Base-by-base conservation (phyloP, 306 rosid genomes). In the Comarum palustre region DNA sequence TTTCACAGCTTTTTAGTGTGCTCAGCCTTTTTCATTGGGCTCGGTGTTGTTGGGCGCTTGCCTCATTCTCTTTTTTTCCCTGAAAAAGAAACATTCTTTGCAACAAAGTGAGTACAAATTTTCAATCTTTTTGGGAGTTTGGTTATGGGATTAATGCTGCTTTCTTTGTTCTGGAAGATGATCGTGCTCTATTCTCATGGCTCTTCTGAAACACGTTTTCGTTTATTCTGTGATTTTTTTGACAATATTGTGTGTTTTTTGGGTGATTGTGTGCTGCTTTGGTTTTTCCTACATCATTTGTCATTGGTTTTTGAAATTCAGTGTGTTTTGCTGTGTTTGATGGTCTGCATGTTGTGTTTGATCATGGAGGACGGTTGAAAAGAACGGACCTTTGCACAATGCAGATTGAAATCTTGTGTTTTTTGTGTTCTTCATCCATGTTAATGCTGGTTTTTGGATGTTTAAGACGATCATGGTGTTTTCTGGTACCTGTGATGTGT, bases 331-430 rank as follows among this genome's bases (percentile, higher is more conserved):
- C 63, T 60, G 20, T 43, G 66, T 63, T 74, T 65, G 68, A 81
- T 80, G 82, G 71, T 88, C 81, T 80, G 78, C 84, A 74, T 78
- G 75, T 60, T 52, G 22, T 51, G 80, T 16, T 74, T 74, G 87
- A 83, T 85, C 77, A 61, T 77, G 61, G 71, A 70, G 58, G 61
- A 32, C 60, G 39, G 79, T 80, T 15, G 27, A 15, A 47, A 27
- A 42, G 68, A 73, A 57, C 67, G 42, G 52, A 50, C 66, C 60
- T 84, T 64, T 32, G 34, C 54, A 72, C 88, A 90, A 86, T 90
- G 96, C 77, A 82, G 80, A 50, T 87, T 3, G 46, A 42, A 41
- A 77, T 78, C 52, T 72, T 55, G 64, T 69, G 77, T 47, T 50
- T 5, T 25, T 78, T 34, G 65, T 79, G 13, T 19, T 57, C 78